A percentile compares a stretch with the other conserved stretches of the same genome.
Evolutionary conservation across 1,284 basidiomycete species (phyloP).

Genomic region (Apiotrichum mycotoxinovorans): DNA sequence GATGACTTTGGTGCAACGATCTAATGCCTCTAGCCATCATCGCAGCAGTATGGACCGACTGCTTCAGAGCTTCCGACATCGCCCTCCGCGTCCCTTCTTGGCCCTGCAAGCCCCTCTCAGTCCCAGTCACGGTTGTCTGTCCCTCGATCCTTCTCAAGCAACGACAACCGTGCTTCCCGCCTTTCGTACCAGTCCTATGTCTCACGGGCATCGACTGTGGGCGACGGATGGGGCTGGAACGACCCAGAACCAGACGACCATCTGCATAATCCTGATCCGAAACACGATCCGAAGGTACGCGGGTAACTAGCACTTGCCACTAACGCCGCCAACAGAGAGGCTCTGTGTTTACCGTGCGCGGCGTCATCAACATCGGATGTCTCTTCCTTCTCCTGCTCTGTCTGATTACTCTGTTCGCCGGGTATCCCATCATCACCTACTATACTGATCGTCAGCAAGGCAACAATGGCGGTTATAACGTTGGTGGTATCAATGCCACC

Average conservation of each 20-base stretch:
- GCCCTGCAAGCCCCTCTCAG: slow-evolving; percentile 11
- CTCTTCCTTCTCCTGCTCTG: slow-evolving; percentile 61
- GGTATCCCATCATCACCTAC: slow-evolving; percentile 49
- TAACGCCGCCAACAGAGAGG: slow-evolving; percentile 50
- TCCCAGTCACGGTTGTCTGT: slow-evolving; percentile 9
- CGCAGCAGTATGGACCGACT: slow-evolving; percentile 37
- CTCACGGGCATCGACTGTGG: slow-evolving; percentile 5
- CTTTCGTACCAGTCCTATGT: not conserved
- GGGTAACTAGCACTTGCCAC: not conserved
- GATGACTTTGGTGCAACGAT: not conserved
- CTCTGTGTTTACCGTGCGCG: slow-evolving; percentile 66
- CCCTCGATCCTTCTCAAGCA: slow-evolving; percentile 2
- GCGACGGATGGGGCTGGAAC: slow-evolving; percentile 22
- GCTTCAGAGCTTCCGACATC: slow-evolving; percentile 28
- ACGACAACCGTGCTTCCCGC: not conserved
- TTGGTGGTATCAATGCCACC: slow-evolving; percentile 57
- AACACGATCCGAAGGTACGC: slow-evolving; percentile 58
- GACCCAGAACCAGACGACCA: slow-evolving; percentile 51
- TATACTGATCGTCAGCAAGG: slow-evolving; percentile 35
- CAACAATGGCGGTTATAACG: slow-evolving; percentile 55
- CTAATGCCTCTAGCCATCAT: not conserved
- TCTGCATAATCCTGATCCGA: slow-evolving; percentile 55
- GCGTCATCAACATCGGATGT: slow-evolving; percentile 72
- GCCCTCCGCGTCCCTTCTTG: slow-evolving; percentile 27
- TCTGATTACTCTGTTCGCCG: slow-evolving; percentile 65